Base-by-base conservation (phyloP, 768 basidiomycete species). In the Tulasnella sp. region DNA sequence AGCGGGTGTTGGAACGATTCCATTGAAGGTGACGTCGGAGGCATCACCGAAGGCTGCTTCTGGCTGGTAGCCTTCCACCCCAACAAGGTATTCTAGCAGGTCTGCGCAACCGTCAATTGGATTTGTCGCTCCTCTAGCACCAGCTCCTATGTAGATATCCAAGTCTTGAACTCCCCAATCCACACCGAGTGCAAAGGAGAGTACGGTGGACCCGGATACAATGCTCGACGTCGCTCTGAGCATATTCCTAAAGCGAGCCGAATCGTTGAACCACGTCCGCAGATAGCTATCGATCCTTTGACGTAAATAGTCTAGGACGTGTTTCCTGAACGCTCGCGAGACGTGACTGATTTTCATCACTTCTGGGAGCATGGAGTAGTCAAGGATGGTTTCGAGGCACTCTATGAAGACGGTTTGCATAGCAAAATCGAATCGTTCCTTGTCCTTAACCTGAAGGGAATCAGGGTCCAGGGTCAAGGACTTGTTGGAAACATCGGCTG, bases 161-260 rank as follows among this genome's bases (percentile, higher is more conserved):
- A 54, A 54, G 54, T 54, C 54, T 54, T 54, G 54, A n/a, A 54
- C 24, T n/a, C 54, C 54, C 54, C 54, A 54, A n/a, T 54, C 54
- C 54, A 54, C 54, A 54, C 54, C 54, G 54, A 54, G 54, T n/a
- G 54, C 54, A 22, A 54, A 54, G 24, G 54, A 22, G 5, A 54
- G 54, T 9, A n/a, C 54, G 24, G 54, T 54, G 2, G 54, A 54
- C 24, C 54, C 54, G 11, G 54, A 54, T n/a, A 54, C 54, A 22
- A 54, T 54, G 54, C 54, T 54, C 7, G 24, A 22, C 24, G 54
- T 54, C 24, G 54, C 11, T 54, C 24, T 54, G 54, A 54, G 54
- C 22, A n/a, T 54, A 24, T 54, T n/a, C 54, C 54, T 54, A 22
- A 54, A 54, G 54, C 54, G 3, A 22, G 54, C 54, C 24, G 54